Percentiles rank a stretch among this genome's conserved stretches.
Conservation (phyloP, 2,329 filamentous ascomycete species). For the Phyllosticta paracitricarpa region DNA sequence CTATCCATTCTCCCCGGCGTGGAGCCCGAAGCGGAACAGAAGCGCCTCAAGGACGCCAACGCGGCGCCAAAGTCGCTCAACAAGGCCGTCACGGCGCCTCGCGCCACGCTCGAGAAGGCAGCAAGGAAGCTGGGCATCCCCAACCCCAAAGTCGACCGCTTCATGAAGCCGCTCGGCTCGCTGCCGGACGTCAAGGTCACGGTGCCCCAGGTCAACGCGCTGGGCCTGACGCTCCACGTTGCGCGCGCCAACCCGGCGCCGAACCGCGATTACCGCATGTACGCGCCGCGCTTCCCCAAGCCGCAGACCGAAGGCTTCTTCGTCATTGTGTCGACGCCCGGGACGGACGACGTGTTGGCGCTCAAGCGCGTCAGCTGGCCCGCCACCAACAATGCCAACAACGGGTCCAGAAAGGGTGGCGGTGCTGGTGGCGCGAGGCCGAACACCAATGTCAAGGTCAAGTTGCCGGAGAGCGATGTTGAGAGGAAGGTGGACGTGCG, state of each 20-base stretch:
- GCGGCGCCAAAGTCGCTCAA: slow-evolving; percentile 27
- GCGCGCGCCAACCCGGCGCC: slow-evolving; percentile 53
- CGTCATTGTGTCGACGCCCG: slow-evolving; percentile 59
- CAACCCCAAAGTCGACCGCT: slow-evolving; percentile 21
- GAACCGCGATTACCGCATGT: slow-evolving; percentile 63
- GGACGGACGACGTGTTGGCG: slow-evolving; percentile 67
- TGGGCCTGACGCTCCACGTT: slow-evolving; percentile 54
- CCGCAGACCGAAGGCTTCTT: slow-evolving; percentile 93
- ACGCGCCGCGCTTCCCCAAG: slow-evolving; percentile 84
- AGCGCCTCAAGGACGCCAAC: slow-evolving; percentile 32
- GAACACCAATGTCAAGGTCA: slow-evolving; percentile 42
- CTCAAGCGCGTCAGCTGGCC: slow-evolving; percentile 80
- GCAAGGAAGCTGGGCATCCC: slow-evolving; percentile 44
- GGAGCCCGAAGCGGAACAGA: slow-evolving; percentile 33
- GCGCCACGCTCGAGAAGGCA: slow-evolving; percentile 24
- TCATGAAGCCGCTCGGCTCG: slow-evolving; percentile 48
- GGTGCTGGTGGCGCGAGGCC: slow-evolving; percentile 34
- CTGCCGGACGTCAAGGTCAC: slow-evolving; percentile 61
- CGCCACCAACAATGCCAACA: slow-evolving; percentile 21
- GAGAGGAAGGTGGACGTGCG: slow-evolving; percentile 59
- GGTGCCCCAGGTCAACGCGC: slow-evolving; percentile 50
- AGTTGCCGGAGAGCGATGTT: slow-evolving; percentile 45
- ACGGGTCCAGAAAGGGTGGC: slow-evolving; percentile 17
- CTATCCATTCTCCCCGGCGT: slow-evolving; percentile 72
- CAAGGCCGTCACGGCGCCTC: slow-evolving; percentile 23